Evolutionary conservation across 2,329 filamentous ascomycete genomes (phyloP), one percentile per base, ranked within the genome.

Genomic region (Pleurostoma richardsiae): DNA sequence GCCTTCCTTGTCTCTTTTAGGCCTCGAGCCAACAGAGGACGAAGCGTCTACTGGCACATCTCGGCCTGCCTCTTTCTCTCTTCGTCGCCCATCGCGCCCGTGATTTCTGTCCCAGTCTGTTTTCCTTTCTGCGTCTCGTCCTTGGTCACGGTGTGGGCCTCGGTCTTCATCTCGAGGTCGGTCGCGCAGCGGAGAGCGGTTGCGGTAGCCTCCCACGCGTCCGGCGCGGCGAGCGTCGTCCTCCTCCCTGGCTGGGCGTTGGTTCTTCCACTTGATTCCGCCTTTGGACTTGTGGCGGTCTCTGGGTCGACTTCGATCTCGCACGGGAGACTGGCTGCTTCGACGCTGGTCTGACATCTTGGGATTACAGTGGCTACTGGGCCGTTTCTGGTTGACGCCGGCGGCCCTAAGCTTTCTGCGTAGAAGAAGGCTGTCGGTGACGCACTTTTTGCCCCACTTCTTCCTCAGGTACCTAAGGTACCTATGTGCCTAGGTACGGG

Each of bases 161-260:
- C 53, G 46, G 7, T 49, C 44, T 36, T 56, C 49, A 4, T 42
- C 41, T 3, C 44, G 41, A 6, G 55, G 54, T 6, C 52, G 49
- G 26, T 60, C 54, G 10, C 56, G 46, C 2, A 54, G 49, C 1
- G 56, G 60, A 5, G 56, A 61, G 5, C 59, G 57, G 46, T 59
- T 55, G 43, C 60, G 58, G 42, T 60, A 60, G 4, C 61, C 50
- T 68, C 62, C 46, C 63, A 64, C 52, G 70, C 64, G 27, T 62
- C 68, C 51, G 72, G 54, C 53, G 39, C 57, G 55, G 40, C 58
- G 50, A n/a, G 56, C 52, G 33, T 54, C 52, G 31, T 45, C 30
- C 39, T 57, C 52, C 49, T 55, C 51, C 38, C 51, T 43, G 29
- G 55, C 47, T 33, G 47, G 40, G 43, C 40, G 41, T 29, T 49